Base-by-base conservation (phyloP, 1,284 basidiomycete species). In the Trichosporon ovoides region DNA sequence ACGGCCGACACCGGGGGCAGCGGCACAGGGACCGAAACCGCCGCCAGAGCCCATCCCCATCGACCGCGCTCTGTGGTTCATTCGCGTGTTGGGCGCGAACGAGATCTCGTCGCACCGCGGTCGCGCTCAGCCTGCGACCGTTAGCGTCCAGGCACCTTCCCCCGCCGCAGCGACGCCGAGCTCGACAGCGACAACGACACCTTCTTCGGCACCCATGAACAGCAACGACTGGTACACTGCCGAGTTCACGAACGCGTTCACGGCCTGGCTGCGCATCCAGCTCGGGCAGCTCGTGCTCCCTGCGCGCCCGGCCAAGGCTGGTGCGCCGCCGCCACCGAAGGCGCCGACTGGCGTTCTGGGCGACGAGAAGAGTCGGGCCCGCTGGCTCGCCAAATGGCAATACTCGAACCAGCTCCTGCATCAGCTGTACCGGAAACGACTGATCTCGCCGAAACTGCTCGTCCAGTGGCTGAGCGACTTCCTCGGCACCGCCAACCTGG, bases 1-100 rank as follows among this genome's bases (percentile, higher is more conserved):
- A 3, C 55, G 59, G 9, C 20, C 36, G 5, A 37, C 49, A 4
- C 49, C 49, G 5, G 57, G 60, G 1, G 53, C 50, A 1, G 49
- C 59, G 2, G 56, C 58, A 0, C 53, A 57, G 5, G 36, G 52
- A 3, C 35, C 58, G 3, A 60, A 59, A n/a, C 40, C 59, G 5
- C 62, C 62, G 7, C 80, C 81, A 0, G 84, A 90, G 38, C 83
- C 87, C 50, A 91, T 98, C 33, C 87, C 89, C 1, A 84, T 94
- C 40, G 83, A 87, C 1, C 82, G 96, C 24, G 96, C 96, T 0
- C 83, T 96, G 3, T 99, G 96, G 96, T 93, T 96, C 73, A 83
- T 98, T 28, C 84, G 93, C 13, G 89, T 94, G 1, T 85, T 95
- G 55, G 96, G 95, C n/a, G 90, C 89, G 1, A 93, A 92, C 67